Conservation (phyloP, 208 protist species). For the Crithidia bombi region DNA sequence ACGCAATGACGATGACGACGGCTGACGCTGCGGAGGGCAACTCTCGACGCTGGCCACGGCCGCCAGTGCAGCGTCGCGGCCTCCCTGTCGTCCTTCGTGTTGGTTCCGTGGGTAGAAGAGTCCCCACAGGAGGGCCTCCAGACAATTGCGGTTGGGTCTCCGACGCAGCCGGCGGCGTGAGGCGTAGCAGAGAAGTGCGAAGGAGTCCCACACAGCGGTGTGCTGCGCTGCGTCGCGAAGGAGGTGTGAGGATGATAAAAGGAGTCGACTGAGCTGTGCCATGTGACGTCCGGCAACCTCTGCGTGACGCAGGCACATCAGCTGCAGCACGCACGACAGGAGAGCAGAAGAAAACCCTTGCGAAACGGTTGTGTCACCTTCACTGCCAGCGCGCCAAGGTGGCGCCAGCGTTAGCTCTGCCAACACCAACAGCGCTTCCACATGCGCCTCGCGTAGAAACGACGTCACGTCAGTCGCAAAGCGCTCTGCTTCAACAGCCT, state of each 20-base stretch:
- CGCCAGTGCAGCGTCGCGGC: neutral
- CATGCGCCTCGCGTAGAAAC: conserved; percentile 25
- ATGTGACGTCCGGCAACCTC: conserved; percentile 23
- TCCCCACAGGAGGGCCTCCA: conserved; percentile 36
- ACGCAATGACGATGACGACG: neutral
- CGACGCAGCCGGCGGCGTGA: conserved; percentile 34
- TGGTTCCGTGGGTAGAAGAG: conserved; percentile 2
- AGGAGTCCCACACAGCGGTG: conserved; percentile 10
- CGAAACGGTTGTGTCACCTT: neutral
- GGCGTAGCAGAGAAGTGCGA: conserved; percentile 33
- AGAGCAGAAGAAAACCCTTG: neutral
- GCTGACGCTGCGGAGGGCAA: neutral
- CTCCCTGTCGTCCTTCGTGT: neutral
- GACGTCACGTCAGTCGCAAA: neutral
- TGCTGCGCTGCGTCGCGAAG: neutral
- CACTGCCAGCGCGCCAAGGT: neutral
- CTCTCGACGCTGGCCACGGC: too few species aligned
- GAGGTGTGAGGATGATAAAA: neutral
- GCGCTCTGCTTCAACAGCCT: neutral
- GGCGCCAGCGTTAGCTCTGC: conserved; percentile 37
- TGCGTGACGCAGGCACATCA: neutral
- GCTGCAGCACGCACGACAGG: conserved; percentile 6
- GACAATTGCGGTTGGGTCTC: conserved; percentile 21
- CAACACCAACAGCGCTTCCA: conserved; percentile 52
- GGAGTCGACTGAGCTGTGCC: conserved; percentile 25